Evolutionary conservation across 345 rosid genomes (phyloP).

Genomic region (Salix suchowensis): DNA sequence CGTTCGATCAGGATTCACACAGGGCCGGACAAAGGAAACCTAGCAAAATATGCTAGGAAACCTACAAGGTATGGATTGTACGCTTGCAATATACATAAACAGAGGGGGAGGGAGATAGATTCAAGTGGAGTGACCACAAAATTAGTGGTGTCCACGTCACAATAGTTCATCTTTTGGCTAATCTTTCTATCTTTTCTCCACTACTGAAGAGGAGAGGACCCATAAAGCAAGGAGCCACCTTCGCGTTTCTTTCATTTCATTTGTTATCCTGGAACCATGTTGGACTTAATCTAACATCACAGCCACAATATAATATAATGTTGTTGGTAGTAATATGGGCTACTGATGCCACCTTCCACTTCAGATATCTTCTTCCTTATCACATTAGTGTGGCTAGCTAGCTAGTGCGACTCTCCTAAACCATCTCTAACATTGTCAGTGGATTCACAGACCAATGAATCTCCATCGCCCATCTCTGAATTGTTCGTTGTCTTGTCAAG

Average conservation of each 20-base stretch:
- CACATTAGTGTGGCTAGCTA: not conserved
- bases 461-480: not conserved
- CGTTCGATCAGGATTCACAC: not conserved
- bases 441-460: conserved; percentile 9
- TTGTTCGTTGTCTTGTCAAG: conserved; percentile 7
- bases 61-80: not conserved
- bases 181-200: conserved; percentile 40
- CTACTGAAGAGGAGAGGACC: conserved; percentile 20
- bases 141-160: conserved; percentile 60
- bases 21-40: not conserved
- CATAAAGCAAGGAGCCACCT: conserved; percentile 25
- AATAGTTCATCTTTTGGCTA: conserved; percentile 13
- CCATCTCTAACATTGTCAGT: not conserved
- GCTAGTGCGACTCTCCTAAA: conserved; percentile 19
- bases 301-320: conserved; percentile 21
- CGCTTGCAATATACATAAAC: not conserved
- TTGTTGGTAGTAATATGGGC: conserved; percentile 13
- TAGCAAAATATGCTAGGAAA: not conserved
- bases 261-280: conserved; percentile 3
- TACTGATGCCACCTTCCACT: conserved; percentile 42
- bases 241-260: conserved; percentile 1
- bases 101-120: not conserved
- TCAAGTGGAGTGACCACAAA: conserved; percentile 51
- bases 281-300: conserved; percentile 21
- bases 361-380: conserved; percentile 22